Evolutionary conservation across 1,284 basidiomycete genomes (phyloP), one percentile per base, ranked within the genome.

Genomic region (Trichosporon asahii): DNA sequence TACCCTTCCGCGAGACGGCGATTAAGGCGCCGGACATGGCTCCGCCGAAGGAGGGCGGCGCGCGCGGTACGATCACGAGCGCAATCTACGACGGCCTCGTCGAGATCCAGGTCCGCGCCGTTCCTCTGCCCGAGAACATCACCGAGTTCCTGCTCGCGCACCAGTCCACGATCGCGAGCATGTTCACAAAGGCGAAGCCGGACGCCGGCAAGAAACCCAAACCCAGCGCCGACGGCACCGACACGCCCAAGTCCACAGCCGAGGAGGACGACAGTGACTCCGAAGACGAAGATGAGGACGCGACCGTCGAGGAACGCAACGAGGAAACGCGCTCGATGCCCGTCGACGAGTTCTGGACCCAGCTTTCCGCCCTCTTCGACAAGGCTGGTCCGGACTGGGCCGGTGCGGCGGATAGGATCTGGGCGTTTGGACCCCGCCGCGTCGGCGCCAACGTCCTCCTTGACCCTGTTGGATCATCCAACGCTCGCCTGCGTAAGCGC

Each of bases 1-100:
- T 99, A 4, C 96, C 97, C 1, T 99, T 98, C 86, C 88, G 97
- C 63, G 97, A 99, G 84, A 98, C 96, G 0, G 93, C 94, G 0
- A 88, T 98, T 35, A 91, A 89, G 77, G 93, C 86, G 3, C 78
- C 86, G 74, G 94, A 98, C 76, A 97, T 98, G 94, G 88, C 89
- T 0, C 90, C 92, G 5, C 89, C 91, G 0, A 98, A 94, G 81
- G 91, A 89, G 0, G 80, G 84, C 9, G 89, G 89, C 76, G 89
- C 89, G 0, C 88, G 96, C 29, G 96, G 96, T 15, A 94, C 93
- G 0, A 87, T 95, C 29, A 86, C 88, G 61, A 90, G 91, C 0
- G 84, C 87, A 0, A 89, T 91, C 60, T 87, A 89, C 27, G 88
- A 90, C 61, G 89, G 90, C 63, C 85, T 92, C 8, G 89, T 96